Evolutionary conservation across 2,329 filamentous ascomycete species (phyloP).

Genomic region (Scopulariopsis brevicaulis): DNA sequence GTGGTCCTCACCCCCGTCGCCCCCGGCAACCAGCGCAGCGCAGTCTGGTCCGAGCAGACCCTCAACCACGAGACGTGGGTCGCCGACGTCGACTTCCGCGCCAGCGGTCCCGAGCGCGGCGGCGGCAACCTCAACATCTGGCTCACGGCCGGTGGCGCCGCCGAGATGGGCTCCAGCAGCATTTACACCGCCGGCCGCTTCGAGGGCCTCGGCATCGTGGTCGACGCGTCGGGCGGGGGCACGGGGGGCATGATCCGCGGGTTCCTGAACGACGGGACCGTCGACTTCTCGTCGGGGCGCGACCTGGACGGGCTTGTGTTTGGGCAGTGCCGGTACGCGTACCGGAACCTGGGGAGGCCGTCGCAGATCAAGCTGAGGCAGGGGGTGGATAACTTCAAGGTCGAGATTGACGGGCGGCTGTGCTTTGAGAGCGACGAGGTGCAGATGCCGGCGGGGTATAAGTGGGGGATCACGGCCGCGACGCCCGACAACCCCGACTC

Average conservation of each 20-base stretch:
- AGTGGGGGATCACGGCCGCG: slow-evolving; percentile 77
- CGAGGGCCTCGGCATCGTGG: slow-evolving; percentile 77
- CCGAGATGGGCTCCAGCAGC: slow-evolving; percentile 56
- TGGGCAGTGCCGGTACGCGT: slow-evolving; percentile 81
- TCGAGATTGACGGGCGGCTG: slow-evolving; percentile 65
- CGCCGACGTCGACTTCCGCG: slow-evolving; percentile 78
- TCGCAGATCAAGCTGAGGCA: slow-evolving; percentile 68
- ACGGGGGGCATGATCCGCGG: slow-evolving; percentile 71
- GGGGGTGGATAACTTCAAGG: slow-evolving; percentile 53
- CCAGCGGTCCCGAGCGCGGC: slow-evolving; percentile 72
- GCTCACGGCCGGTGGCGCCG: slow-evolving; percentile 62
- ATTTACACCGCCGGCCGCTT: slow-evolving; percentile 79
- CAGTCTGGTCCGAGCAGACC: slow-evolving; percentile 62
- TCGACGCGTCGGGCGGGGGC: slow-evolving; percentile 69
- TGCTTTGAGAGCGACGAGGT: slow-evolving; percentile 83
- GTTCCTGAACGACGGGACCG: slow-evolving; percentile 84
- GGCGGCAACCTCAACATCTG: slow-evolving; percentile 89
- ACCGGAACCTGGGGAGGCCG: slow-evolving; percentile 82
- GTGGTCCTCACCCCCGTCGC: slow-evolving; percentile 82
- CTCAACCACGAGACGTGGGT: slow-evolving; percentile 62
- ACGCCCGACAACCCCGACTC: slow-evolving; percentile 88
- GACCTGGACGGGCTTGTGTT: slow-evolving; percentile 81
- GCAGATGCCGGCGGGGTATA: slow-evolving; percentile 66
- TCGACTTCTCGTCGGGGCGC: slow-evolving; percentile 65
- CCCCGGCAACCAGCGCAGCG: slow-evolving; percentile 75